Percentiles rank a stretch among this genome's conserved stretches.
Evolutionary conservation across 352 stramenopile species (phyloP).

Genomic region (Phytophthora vignae): DNA sequence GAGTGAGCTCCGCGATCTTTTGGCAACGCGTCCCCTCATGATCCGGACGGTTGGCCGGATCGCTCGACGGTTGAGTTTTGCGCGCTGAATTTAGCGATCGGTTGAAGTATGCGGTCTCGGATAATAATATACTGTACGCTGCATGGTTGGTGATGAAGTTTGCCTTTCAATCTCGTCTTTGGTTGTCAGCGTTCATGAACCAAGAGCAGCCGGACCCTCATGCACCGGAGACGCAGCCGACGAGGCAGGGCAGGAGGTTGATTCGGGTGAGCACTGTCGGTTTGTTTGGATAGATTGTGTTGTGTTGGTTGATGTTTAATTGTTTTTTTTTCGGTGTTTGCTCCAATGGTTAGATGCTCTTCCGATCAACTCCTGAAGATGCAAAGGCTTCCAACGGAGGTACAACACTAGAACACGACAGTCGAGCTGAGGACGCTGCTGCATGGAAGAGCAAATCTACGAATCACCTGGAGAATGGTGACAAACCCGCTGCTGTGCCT

Average conservation of each 20-base stretch:
- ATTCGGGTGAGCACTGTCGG: conserved; percentile 40
- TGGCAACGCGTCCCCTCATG: conserved; percentile 9
- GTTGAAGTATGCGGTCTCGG: not conserved
- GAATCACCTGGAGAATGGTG: not conserved
- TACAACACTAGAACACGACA: conserved; percentile 10
- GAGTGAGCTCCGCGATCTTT: conserved; percentile 36
- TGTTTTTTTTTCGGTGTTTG: not conserved
- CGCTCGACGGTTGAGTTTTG: conserved; percentile 21
- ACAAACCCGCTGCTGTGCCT: conserved; percentile 18
- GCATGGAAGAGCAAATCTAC: not conserved
- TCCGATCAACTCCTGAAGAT: conserved; percentile 36
- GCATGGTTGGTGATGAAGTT: not conserved
- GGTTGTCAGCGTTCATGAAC: conserved; percentile 27
- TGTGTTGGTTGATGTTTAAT: not conserved
- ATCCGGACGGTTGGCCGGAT: conserved; percentile 15
- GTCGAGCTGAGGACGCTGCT: conserved; percentile 16
- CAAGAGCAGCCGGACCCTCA: conserved; percentile 25
- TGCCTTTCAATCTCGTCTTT: not conserved
- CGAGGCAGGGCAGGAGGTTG: conserved; percentile 42
- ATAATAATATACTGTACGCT: conserved; percentile 19
- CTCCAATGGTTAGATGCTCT: conserved; percentile 50
- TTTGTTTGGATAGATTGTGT: not conserved
- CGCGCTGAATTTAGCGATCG: conserved; percentile 16
- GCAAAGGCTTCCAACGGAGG: not conserved
- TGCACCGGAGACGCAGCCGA: conserved; percentile 32